Percentiles rank a stretch among this genome's conserved stretches.
Conservation (phyloP, 2,329 filamentous ascomycete genomes). For the Myotisia sp. region DNA sequence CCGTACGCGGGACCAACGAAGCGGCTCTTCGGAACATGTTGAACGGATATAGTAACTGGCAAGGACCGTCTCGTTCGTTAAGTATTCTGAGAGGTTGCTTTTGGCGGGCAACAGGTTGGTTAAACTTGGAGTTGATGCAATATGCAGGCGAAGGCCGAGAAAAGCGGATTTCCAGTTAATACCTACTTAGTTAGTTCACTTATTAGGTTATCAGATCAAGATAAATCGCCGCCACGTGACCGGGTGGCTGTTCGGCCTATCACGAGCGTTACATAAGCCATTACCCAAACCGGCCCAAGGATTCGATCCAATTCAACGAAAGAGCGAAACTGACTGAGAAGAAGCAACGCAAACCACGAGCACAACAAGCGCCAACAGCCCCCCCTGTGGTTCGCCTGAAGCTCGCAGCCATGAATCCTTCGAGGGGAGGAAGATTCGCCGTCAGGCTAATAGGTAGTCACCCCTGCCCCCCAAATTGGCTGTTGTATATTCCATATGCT, state of each 20-base stretch:
- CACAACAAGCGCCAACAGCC: not conserved
- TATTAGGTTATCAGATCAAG: too few relatives aligned
- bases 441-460: slow-evolving; percentile 3
- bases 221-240: not conserved
- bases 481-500: too few relatives aligned
- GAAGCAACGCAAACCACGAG: slow-evolving; percentile 1
- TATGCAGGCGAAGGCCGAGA: not conserved
- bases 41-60: too few relatives aligned
- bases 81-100: too few relatives aligned
- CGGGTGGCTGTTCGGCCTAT: not conserved
- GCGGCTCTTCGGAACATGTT: slow-evolving; percentile 46
- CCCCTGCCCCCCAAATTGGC: not conserved
- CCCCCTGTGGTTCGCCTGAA: not conserved
- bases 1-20: slow-evolving; percentile 39
- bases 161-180: too few relatives aligned
- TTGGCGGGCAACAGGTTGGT: too few relatives aligned
- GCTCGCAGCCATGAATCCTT: slow-evolving; percentile 2
- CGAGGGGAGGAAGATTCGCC: slow-evolving; percentile 2
- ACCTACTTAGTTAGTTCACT: too few relatives aligned
- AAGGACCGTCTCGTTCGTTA: too few relatives aligned
- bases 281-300: too few relatives aligned
- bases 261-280: not conserved
- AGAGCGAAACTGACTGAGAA: not conserved
- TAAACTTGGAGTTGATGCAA: not conserved
- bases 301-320: too few relatives aligned